phyloP scores from a whole-genome alignment of 495 filamentous ascomycete species.

The Aspergillus cristatus region DNA sequence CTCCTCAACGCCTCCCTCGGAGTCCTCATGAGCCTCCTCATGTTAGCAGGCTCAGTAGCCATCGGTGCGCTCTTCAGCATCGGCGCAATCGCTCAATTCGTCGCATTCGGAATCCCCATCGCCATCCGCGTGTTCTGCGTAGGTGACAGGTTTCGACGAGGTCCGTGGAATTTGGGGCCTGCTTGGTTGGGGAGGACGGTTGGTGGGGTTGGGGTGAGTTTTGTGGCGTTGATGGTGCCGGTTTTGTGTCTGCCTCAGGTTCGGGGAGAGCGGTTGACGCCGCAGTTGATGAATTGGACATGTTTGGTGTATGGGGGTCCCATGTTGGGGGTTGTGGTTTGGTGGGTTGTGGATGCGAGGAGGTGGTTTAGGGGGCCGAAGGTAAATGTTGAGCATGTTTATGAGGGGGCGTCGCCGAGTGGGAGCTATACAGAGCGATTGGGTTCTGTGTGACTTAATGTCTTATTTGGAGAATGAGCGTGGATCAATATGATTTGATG shows the following conservation, averaged over 20 bases:
- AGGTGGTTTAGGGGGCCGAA: slow-evolving; percentile 75
- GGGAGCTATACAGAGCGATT: background rate
- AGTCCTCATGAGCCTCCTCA: slow-evolving; percentile 53
- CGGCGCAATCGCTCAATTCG: slow-evolving; percentile 64
- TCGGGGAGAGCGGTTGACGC: slow-evolving; percentile 47
- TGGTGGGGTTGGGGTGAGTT: slow-evolving; percentile 50
- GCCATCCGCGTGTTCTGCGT: slow-evolving; percentile 68
- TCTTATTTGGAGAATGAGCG: too few relatives aligned
- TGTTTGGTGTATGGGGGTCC: slow-evolving; percentile 64
- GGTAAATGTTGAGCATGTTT: slow-evolving; percentile 42
- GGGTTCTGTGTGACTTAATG: too few relatives aligned
- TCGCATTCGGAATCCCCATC: slow-evolving; percentile 69
- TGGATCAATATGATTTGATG: too few relatives aligned
- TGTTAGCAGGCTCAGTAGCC: slow-evolving; percentile 57
- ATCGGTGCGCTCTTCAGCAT: slow-evolving; percentile 71
- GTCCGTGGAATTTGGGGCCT: slow-evolving; percentile 66
- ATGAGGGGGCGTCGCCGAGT: slow-evolving; percentile 1
- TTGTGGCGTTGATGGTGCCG: slow-evolving; percentile 65
- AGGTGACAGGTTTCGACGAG: slow-evolving; percentile 56
- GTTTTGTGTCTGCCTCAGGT: slow-evolving; percentile 62
- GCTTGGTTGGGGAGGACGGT: slow-evolving; percentile 44
- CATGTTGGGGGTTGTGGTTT: slow-evolving; percentile 52
- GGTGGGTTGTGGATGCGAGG: slow-evolving; percentile 62
- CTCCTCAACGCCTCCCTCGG: slow-evolving; percentile 63
- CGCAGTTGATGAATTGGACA: slow-evolving; percentile 67